Evolutionary conservation across 2,329 filamentous ascomycete genomes (phyloP).

Genomic region (Hymenotorrendiella dingleyae): DNA sequence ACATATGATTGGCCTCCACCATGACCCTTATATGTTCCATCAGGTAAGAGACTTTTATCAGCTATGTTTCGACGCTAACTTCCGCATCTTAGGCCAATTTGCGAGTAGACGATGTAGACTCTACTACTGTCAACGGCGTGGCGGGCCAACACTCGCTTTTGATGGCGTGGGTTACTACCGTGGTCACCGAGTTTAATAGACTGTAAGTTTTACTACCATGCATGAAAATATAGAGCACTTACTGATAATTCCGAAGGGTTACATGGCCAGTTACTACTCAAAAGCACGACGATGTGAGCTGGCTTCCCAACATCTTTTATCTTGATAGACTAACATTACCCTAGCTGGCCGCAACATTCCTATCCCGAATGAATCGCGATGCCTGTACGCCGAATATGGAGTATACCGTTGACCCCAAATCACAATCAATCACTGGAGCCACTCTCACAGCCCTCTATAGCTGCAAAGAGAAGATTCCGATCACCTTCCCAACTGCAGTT

Average conservation of each 20-base stretch:
- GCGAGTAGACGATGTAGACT: conserved; percentile 40
- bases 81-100: conserved; percentile 51
- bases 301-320: background rate
- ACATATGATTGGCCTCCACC: conserved; percentile 46
- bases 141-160: conserved; percentile 14
- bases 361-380: conserved; percentile 37
- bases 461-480: conserved; percentile 21
- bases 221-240: too few species aligned
- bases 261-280: conserved; percentile 47
- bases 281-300: conserved; percentile 50
- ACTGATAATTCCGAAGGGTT: conserved; percentile 8
- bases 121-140: conserved; percentile 5
- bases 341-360: conserved; percentile 35
- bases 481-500: conserved; percentile 32
- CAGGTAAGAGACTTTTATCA: too few species aligned
- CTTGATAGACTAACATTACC: background rate
- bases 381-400: conserved; percentile 16
- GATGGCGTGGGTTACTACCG: conserved; percentile 18
- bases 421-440: conserved; percentile 18
- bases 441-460: conserved; percentile 36
- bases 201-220: background rate
- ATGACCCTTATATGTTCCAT: conserved; percentile 41
- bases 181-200: conserved; percentile 14
- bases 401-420: conserved; percentile 10
- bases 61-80: too few species aligned